Conservation (phyloP, 805 yeast genomes). For the Yarrowia yakushimensis region DNA sequence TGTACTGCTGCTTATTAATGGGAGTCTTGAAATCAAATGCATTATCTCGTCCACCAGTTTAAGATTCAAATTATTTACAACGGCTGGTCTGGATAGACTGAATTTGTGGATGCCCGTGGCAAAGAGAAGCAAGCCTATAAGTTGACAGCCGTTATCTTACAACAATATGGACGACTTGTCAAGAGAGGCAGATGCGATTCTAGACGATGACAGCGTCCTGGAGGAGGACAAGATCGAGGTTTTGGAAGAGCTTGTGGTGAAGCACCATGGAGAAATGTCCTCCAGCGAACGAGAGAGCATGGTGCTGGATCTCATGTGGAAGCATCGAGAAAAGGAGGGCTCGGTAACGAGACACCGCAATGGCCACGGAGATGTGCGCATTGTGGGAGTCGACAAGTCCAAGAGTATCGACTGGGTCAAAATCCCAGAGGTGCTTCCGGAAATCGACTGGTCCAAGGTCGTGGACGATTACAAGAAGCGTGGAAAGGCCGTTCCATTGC, state of each 20-base stretch:
- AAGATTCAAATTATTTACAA: slow-evolving; percentile 2
- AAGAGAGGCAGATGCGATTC: slow-evolving; percentile 36
- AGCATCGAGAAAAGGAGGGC: slow-evolving; percentile 38
- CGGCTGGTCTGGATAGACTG: neutral
- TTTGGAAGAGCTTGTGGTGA: slow-evolving; percentile 39
- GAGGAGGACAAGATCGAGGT: slow-evolving; percentile 44
- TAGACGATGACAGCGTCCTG: slow-evolving; percentile 35
- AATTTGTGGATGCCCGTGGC: slow-evolving; percentile 2
- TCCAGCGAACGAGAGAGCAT: slow-evolving; percentile 38
- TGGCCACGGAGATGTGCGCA: neutral
- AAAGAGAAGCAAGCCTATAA: neutral
- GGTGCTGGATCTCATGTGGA: slow-evolving; percentile 44
- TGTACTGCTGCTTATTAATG: neutral
- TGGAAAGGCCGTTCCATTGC: slow-evolving; percentile 1
- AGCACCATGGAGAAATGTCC: slow-evolving; percentile 27
- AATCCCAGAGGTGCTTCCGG: slow-evolving; percentile 27
- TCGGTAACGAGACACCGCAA: slow-evolving; percentile 10
- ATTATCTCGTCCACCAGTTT: neutral
- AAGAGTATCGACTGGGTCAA: slow-evolving; percentile 17
- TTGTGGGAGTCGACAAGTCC: slow-evolving; percentile 20
- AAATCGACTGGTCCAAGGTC: slow-evolving; percentile 26
- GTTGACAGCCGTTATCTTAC: neutral
- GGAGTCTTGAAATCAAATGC: neutral
- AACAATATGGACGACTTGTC: slow-evolving; percentile 12
- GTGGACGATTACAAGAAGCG: slow-evolving; percentile 10